These are phyloP conservation scores for Crithidia thermophila DNA, from an alignment of 208 protist species.

Conservation along the genomic window DNA sequence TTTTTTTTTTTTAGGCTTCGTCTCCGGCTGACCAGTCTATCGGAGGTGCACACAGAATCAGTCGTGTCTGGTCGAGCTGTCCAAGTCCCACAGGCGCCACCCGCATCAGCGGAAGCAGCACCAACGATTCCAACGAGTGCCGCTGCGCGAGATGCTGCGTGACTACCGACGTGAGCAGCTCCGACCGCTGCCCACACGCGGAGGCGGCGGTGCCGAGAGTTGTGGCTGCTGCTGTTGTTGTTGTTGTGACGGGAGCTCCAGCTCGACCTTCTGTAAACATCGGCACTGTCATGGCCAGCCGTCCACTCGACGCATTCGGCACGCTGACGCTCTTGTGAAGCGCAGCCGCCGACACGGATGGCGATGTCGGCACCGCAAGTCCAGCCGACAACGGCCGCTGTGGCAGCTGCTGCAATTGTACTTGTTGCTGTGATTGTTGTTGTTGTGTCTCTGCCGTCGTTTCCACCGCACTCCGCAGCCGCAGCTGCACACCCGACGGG, in stretches of 20 bases:
- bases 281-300: too few relatives aligned
- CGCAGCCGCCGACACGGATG: too few relatives aligned
- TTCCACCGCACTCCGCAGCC: constrained; percentile 23
- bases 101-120: constrained; percentile 14
- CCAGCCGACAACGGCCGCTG: background rate
- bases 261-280: too few relatives aligned
- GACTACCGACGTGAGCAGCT: background rate
- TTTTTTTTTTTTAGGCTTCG: background rate
- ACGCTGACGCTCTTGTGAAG: too few relatives aligned
- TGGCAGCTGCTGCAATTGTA: background rate
- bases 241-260: too few relatives aligned
- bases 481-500: constrained; percentile 7
- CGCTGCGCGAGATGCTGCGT: constrained; percentile 5
- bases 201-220: background rate
- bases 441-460: constrained; percentile 1
- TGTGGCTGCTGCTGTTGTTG: background rate
- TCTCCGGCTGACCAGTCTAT: background rate
- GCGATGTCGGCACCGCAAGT: background rate
- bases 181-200: background rate
- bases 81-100: constrained; percentile 23
- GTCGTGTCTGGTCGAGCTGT: constrained; percentile 33
- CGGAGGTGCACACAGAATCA: constrained; percentile 28
- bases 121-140: constrained; percentile 12
- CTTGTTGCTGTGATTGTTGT: background rate
- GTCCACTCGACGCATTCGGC: too few relatives aligned